Evolutionary conservation across 2,329 filamentous ascomycete species (phyloP).

Genomic region (Trichoderma oligosporum): DNA sequence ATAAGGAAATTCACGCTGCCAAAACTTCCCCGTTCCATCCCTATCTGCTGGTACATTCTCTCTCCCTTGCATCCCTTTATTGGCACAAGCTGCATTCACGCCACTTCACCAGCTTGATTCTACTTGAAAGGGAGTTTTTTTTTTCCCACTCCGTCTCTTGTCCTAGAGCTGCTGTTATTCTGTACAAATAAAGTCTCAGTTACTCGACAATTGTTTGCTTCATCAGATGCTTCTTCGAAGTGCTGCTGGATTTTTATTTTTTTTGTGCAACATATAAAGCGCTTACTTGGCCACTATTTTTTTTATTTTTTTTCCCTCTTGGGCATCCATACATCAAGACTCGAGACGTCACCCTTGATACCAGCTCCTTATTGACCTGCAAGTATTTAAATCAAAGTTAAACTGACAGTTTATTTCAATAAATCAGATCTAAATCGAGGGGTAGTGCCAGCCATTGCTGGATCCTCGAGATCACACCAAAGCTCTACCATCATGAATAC

Average conservation of each 20-base stretch:
- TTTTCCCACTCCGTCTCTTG: neutral
- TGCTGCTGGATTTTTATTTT: neutral
- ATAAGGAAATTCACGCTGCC: neutral
- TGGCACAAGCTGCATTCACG: constrained; percentile 7
- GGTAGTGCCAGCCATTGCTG: neutral
- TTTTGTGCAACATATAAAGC: constrained; percentile 2
- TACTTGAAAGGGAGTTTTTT: neutral
- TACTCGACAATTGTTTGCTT: neutral
- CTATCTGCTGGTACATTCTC: neutral
- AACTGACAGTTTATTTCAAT: neutral
- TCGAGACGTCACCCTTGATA: neutral
- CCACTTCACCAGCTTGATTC: neutral
- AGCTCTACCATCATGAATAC: constrained; percentile 25
- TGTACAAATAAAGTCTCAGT: neutral
- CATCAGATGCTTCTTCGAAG: neutral
- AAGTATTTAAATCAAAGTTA: neutral
- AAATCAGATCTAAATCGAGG: neutral
- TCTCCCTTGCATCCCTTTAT: constrained; percentile 11
- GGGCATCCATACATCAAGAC: too few species aligned
- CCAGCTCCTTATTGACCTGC: neutral
- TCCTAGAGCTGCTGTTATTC: neutral
- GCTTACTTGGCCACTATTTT: neutral
- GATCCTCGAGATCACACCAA: neutral
- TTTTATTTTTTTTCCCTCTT: neutral
- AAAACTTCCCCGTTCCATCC: neutral